Evolutionary conservation across 805 yeast genomes (phyloP).

Genomic region (Saccharomyces kudriavzevii): DNA sequence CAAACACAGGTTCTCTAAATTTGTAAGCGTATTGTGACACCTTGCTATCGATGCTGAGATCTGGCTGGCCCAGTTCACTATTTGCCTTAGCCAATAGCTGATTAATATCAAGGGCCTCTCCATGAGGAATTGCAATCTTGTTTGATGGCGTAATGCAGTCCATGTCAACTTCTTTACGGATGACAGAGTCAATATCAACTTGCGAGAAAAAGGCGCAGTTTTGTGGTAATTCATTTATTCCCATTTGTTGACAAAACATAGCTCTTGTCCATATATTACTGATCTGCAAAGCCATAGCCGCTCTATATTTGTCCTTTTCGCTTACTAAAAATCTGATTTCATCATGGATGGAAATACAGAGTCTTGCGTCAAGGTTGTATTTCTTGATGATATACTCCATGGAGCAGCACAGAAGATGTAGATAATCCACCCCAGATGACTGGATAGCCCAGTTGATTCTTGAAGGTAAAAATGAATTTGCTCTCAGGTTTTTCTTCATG

Average conservation of each 20-base stretch:
- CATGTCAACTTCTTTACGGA: constrained; percentile 88
- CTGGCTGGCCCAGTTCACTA: constrained; percentile 13
- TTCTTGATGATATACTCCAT: constrained; percentile 73
- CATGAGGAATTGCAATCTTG: constrained; percentile 60
- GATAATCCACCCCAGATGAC: constrained; percentile 93
- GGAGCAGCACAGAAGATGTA: constrained; percentile 74
- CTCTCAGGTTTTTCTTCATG: constrained; percentile 52
- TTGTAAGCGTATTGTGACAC: constrained; percentile 15
- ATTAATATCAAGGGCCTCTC: constrained; percentile 63
- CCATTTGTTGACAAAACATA: constrained; percentile 87
- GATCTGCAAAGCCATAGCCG: constrained; percentile 78
- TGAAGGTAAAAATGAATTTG: constrained; percentile 70
- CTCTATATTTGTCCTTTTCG: constrained; percentile 64
- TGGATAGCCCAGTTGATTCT: constrained; percentile 97
- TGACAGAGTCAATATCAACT: constrained; percentile 79
- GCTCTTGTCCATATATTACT: constrained; percentile 94
- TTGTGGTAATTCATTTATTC: constrained; percentile 83
- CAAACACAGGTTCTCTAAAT: constrained; percentile 27
- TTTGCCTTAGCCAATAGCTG: constrained; percentile 39
- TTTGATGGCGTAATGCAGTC: constrained; percentile 90
- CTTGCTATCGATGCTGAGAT: constrained; percentile 11
- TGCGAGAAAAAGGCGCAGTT: constrained; percentile 93
- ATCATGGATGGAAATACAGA: constrained; percentile 87
- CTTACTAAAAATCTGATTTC: constrained; percentile 78
- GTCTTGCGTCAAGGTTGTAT: constrained; percentile 64